Evolutionary conservation across 441 rosid species (phyloP).

Genomic region (Gossypium schwendimanii): DNA sequence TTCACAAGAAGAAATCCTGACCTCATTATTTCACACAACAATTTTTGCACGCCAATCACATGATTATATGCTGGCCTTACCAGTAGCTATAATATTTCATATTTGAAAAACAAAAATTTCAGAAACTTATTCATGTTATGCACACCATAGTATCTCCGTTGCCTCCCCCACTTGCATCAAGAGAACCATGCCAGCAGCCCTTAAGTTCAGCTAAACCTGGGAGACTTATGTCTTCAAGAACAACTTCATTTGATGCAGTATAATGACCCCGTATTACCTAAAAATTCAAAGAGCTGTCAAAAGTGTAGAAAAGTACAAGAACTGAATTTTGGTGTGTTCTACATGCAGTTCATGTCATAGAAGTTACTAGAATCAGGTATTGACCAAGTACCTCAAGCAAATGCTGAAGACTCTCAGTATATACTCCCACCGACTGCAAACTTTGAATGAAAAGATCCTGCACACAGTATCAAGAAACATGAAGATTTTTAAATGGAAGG

Average conservation of each 20-base stretch:
- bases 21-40: not conserved
- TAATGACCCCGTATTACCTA: conserved; percentile 73
- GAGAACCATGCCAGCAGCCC: conserved; percentile 93
- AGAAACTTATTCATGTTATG: conserved; percentile 4
- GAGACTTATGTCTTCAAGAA: conserved; percentile 71
- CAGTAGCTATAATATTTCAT: not conserved
- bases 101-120: not conserved
- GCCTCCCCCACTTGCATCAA: conserved; percentile 99
- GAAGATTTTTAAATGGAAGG: conserved; percentile 6
- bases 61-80: not conserved
- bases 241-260: conserved; percentile 61
- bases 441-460: conserved; percentile 96
- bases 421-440: conserved; percentile 72
- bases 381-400: conserved; percentile 67
- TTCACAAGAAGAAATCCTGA: not conserved
- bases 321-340: not conserved
- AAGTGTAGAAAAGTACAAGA: conserved; percentile 3
- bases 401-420: conserved; percentile 72
- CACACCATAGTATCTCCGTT: conserved; percentile 94
- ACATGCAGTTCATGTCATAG: not conserved
- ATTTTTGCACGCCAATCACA: not conserved
- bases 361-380: conserved; percentile 3
- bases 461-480: conserved; percentile 17
- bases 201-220: conserved; percentile 94
- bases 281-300: conserved; percentile 21